Base-by-base conservation (phyloP, 2,329 filamentous ascomycete genomes). In the Pseudocercospora fijiensis region DNA sequence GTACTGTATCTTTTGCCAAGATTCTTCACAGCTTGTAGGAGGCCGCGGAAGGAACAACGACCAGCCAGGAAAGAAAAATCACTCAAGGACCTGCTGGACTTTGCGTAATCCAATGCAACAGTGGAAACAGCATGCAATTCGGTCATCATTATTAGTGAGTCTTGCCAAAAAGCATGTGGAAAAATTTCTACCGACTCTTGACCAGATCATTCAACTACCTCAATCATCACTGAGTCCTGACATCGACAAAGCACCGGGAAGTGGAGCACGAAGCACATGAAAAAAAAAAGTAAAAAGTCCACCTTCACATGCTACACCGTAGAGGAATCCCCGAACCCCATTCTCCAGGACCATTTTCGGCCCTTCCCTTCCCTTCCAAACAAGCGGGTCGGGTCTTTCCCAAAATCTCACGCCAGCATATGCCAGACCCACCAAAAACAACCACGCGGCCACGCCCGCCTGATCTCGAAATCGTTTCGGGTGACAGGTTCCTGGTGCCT, bases 331-430 rank as follows among this genome's bases (percentile, higher is more conserved):
- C 45, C 10, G 24, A 20, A 16, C 45, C 43, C 45, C 45, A 49
- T 24, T 24, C 45, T 24, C 45, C 18, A 49, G 9, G 5, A 8
- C 9, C 45, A 1, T 47, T 24, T 20, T 26, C 7, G n/a, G 49
- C 26, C 24, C 49, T 53, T 26, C 6, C 10, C 7, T 13, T 24
- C 26, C 24, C 49, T 53, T 26, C 6, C 10, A 53, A 11, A 16
- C 11, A 28, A 27, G 49, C 28, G 49, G 49, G 24, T 53, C 28
- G 49, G 49, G 24, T 53, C 49, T 7, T 16, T 26, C 22, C 4
- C 49, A 53, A 53, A 53, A 53, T 10, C 20, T 53, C 49, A 53
- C 11, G 45, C 45, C 45, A 51, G 45, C 20, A n/a, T n/a, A 22
- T 4, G 26, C 16, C 26, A 53, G 26, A 13, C 20, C 26, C 20